Conservation (phyloP, 768 basidiomycete genomes). For the Suillus paluster region DNA sequence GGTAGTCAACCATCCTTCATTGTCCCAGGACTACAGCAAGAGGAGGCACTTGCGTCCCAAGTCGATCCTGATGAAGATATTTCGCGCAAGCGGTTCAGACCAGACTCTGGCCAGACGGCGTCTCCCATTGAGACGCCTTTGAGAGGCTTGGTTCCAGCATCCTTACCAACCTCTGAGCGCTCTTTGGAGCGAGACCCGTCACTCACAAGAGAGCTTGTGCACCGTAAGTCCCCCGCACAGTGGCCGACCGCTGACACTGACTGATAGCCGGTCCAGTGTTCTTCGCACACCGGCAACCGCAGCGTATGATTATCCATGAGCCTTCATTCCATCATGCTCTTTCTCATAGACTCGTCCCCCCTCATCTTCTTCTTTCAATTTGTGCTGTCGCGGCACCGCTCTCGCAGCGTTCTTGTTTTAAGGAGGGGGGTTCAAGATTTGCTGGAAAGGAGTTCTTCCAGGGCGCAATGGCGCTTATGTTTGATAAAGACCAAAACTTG, state of each 20-base stretch:
- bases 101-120: conserved; percentile 45
- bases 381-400: conserved; percentile 81
- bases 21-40: conserved; percentile 11
- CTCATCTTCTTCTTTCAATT: conserved; percentile 71
- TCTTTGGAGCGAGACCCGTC: conserved; percentile 58
- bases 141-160: conserved; percentile 41
- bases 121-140: conserved; percentile 34
- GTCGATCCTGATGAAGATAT: conserved; percentile 45
- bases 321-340: conserved; percentile 74
- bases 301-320: conserved; percentile 77
- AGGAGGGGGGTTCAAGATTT: conserved; percentile 56
- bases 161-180: conserved; percentile 42
- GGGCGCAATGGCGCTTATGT: conserved; percentile 70
- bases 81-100: conserved; percentile 55
- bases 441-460: conserved; percentile 59
- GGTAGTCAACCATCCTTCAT: conserved; percentile 20
- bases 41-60: conserved; percentile 18
- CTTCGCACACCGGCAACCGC: conserved; percentile 82
- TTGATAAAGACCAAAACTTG: conserved; percentile 65
- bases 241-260: conserved; percentile 2
- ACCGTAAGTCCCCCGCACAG: conserved; percentile 50
- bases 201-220: conserved; percentile 74
- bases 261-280: conserved; percentile 55
- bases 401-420: conserved; percentile 67
- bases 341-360: conserved; percentile 67